Conservation (phyloP, 192 early-diverging fungal species). For the Coemansia sp. region DNA sequence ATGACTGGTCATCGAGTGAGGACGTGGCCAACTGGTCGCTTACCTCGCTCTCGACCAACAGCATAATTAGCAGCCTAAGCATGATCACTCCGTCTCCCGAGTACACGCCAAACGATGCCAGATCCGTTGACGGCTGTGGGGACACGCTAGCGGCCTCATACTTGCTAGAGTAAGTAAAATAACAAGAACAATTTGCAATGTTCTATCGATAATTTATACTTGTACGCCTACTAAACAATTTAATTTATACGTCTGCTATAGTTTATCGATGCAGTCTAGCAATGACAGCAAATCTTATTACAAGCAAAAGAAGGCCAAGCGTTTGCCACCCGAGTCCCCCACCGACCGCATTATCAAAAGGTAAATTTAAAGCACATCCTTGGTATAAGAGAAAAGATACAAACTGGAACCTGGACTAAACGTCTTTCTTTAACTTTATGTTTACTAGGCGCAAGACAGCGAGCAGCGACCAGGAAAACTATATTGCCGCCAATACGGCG, state of each 20-base stretch:
- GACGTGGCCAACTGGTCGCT: constrained; percentile 31
- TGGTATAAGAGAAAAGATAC: background rate
- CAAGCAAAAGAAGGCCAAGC: background rate
- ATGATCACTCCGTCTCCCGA: constrained; percentile 26
- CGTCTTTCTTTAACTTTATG: background rate
- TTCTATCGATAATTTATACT: background rate
- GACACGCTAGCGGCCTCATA: constrained; percentile 16
- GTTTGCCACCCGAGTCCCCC: constrained; percentile 9
- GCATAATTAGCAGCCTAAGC: constrained; percentile 12
- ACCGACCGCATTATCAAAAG: constrained; percentile 18
- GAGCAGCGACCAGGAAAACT: constrained; percentile 4
- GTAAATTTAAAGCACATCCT: background rate
- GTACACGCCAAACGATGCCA: background rate
- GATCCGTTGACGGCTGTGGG: constrained; percentile 8
- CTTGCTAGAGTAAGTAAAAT: constrained; percentile 10
- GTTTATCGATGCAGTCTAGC: constrained; percentile 7
- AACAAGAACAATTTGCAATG: background rate
- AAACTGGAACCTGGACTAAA: background rate
- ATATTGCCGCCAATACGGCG: background rate
- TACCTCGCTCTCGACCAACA: constrained; percentile 20
- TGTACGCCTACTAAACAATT: background rate
- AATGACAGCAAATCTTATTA: background rate
- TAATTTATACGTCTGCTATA: background rate
- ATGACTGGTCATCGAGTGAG: constrained; percentile 31
- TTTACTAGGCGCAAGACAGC: constrained; percentile 15